Evolutionary conservation across 179 eudicot species (phyloP).

Genomic region (Spergularia azorica): DNA sequence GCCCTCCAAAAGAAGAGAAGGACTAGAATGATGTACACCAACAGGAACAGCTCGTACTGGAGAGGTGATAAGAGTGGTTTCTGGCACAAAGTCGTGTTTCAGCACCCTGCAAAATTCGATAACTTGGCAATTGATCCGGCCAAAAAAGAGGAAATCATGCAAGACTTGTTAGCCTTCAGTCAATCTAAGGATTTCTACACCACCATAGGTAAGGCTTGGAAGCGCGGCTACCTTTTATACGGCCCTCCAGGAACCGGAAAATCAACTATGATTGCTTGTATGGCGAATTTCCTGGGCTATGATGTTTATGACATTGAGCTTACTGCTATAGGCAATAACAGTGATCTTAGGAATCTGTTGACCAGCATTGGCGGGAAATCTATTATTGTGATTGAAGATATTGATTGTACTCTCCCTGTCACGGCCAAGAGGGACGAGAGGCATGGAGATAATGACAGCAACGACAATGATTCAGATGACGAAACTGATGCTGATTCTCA

Average conservation of each 20-base stretch:
- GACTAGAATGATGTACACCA: constrained; percentile 39
- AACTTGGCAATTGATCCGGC: constrained; percentile 34
- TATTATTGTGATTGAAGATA: constrained; percentile 34
- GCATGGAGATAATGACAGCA: neutral
- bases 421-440: constrained; percentile 24
- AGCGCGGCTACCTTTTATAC: constrained; percentile 29
- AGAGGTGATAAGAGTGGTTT: neutral
- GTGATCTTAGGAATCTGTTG: constrained; percentile 32
- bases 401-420: constrained; percentile 37
- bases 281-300: constrained; percentile 53
- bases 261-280: constrained; percentile 72
- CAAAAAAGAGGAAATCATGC: constrained; percentile 38
- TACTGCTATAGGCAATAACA: constrained; percentile 33
- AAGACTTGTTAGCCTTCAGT: constrained; percentile 38
- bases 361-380: constrained; percentile 31
- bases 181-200: constrained; percentile 36
- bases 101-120: constrained; percentile 39
- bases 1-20: constrained; percentile 29
- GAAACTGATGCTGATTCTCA: no score
- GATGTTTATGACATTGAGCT: constrained; percentile 50
- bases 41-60: constrained; percentile 15
- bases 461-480: no score
- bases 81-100: constrained; percentile 29
- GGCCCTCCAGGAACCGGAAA: constrained; percentile 75
- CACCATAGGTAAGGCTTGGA: constrained; percentile 42